Conservation (phyloP, 345 rosid genomes). For the Erodium maritimum region DNA sequence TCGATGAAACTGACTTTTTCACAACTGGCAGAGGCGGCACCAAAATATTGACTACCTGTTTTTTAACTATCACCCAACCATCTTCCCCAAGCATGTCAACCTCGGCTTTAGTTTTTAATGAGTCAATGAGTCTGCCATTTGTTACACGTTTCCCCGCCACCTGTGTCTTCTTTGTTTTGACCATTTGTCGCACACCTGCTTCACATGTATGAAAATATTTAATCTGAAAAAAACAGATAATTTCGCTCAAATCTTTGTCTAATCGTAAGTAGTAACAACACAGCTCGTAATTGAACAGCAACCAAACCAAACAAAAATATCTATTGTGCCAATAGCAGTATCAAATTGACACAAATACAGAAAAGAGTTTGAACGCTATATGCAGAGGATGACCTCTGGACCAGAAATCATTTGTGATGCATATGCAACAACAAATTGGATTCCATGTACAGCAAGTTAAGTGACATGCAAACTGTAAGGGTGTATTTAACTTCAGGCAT, state of each 20-base stretch:
- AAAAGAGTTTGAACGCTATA: too few species aligned
- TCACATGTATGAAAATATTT: conserved; percentile 1
- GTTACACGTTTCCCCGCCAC: not conserved
- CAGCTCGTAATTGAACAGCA: too few species aligned
- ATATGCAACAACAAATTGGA: not conserved
- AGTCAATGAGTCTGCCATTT: not conserved
- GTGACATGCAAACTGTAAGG: not conserved
- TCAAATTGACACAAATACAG: too few species aligned
- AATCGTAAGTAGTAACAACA: not conserved
- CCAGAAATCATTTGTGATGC: not conserved
- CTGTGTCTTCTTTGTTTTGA: not conserved
- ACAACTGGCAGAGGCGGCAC: conserved; percentile 40
- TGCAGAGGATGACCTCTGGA: too few species aligned
- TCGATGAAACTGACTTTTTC: conserved; percentile 16
- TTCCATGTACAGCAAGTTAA: not conserved
- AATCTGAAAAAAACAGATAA: not conserved
- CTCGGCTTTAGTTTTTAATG: conserved; percentile 10
- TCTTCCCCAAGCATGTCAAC: conserved; percentile 31
- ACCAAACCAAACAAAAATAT: too few species aligned
- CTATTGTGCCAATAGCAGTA: too few species aligned
- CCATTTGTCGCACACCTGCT: conserved; percentile 23
- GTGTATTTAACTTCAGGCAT: not conserved
- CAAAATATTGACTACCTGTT: conserved; percentile 54
- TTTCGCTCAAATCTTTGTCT: not conserved
- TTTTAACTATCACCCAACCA: conserved; percentile 62